Conservation (phyloP, 805 yeast species). For the Lachancea sp. region DNA sequence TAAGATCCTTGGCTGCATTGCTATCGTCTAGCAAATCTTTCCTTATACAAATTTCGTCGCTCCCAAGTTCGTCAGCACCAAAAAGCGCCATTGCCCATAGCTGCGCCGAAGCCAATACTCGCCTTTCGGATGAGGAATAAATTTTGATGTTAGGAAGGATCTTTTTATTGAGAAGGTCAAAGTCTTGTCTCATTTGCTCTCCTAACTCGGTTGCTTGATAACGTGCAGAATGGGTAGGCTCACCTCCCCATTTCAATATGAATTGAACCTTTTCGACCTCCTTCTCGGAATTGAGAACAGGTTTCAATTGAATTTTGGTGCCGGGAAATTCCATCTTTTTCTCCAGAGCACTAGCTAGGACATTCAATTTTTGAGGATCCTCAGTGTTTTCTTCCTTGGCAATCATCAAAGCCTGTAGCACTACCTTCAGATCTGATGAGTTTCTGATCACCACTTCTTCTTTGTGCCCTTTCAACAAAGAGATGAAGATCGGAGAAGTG, state of each 20-base stretch:
- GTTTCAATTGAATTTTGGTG: constrained; percentile 92
- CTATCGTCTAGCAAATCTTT: constrained; percentile 93
- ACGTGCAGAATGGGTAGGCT: constrained; percentile 95
- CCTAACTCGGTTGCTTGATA: constrained; percentile 94
- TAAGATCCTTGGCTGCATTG: constrained; percentile 94
- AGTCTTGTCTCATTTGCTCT: constrained; percentile 89
- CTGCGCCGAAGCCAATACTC: constrained; percentile 90
- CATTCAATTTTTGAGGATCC: constrained; percentile 68
- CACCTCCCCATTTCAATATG: constrained; percentile 98
- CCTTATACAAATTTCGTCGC: constrained; percentile 71
- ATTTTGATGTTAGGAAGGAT: constrained; percentile 81
- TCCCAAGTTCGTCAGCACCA: constrained; percentile 66
- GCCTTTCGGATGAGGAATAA: constrained; percentile 86
- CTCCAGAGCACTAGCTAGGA: constrained; percentile 74
- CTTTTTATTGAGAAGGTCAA: constrained; percentile 75
- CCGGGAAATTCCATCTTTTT: constrained; percentile 91
- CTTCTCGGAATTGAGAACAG: constrained; percentile 60
- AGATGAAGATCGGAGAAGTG: constrained; percentile 77
- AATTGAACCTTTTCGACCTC: constrained; percentile 92
- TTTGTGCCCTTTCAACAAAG: constrained; percentile 84
- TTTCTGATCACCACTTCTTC: constrained; percentile 95
- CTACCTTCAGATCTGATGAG: constrained; percentile 77
- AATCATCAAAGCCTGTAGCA: constrained; percentile 71
- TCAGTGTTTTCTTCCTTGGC: constrained; percentile 79
- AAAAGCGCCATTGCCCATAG: constrained; percentile 73